Conservation (phyloP, 2,329 filamentous ascomycete genomes). For the Plectosphaerella cucumerina region DNA sequence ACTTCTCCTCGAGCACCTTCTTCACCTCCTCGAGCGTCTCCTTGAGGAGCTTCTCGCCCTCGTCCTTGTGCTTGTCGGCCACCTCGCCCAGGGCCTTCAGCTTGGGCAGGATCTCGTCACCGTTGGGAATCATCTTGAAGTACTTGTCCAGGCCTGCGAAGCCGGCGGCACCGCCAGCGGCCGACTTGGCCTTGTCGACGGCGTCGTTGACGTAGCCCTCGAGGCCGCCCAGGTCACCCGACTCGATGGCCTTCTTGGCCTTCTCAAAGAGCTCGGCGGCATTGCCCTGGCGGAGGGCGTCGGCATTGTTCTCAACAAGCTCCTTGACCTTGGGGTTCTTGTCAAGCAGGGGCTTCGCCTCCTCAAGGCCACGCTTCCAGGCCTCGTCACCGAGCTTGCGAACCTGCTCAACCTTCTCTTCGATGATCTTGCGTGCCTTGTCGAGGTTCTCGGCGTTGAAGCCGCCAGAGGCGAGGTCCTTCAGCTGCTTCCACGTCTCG, state of each 20-base stretch:
- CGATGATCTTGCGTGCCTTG: conserved; percentile 57
- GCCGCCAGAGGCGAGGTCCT: conserved; percentile 59
- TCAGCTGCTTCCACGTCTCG: conserved; percentile 64
- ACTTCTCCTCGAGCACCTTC: conserved; percentile 59
- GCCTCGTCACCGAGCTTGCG: conserved; percentile 66
- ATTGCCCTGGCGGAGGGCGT: conserved; percentile 64
- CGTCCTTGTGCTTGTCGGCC: conserved; percentile 62
- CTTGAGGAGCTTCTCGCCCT: conserved; percentile 65
- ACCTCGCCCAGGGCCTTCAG: conserved; percentile 60
- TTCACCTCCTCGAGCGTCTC: conserved; percentile 65
- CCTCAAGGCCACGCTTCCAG: conserved; percentile 67
- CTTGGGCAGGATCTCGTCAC: conserved; percentile 61
- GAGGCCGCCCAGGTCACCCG: conserved; percentile 54
- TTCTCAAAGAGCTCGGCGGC: conserved; percentile 58
- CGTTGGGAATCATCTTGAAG: conserved; percentile 61
- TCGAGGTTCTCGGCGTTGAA: conserved; percentile 47
- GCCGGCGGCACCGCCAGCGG: conserved; percentile 31
- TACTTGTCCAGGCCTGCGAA: conserved; percentile 55
- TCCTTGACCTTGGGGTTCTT: conserved; percentile 75
- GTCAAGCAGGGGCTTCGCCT: conserved; percentile 68
- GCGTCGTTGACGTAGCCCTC: conserved; percentile 58
- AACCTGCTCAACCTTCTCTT: conserved; percentile 66
- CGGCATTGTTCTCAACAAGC: conserved; percentile 66
- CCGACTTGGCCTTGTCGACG: conserved; percentile 51
- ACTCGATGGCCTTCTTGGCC: conserved; percentile 56